Percentiles rank a stretch among this genome's conserved stretches.
These are phyloP conservation scores for Diaporthe ilicicola DNA, from an alignment of 2,329 filamentous ascomycete genomes.

Conservation along the genomic window DNA sequence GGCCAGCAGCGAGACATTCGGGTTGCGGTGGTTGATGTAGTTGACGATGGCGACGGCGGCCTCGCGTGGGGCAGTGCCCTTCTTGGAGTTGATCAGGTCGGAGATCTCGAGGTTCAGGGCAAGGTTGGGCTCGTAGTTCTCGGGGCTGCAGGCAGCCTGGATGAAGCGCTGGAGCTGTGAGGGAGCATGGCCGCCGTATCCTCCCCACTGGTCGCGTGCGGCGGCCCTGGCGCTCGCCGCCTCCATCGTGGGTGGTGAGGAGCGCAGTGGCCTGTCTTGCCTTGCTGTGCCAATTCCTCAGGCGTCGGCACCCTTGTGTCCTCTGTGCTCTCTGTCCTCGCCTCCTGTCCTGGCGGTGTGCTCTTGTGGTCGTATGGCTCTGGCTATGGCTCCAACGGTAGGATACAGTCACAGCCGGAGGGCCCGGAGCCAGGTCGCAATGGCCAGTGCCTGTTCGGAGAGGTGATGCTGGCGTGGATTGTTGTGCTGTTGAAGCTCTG, in stretches of 20 bases:
- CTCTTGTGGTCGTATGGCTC: background rate
- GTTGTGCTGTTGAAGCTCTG: slow-evolving; percentile 14
- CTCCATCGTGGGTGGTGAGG: slow-evolving; percentile 71
- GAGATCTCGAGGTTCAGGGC: slow-evolving; percentile 95
- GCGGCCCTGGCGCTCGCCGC: slow-evolving; percentile 95
- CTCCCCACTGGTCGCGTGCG: slow-evolving; percentile 91
- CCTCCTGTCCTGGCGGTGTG: background rate
- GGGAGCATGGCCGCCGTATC: slow-evolving; percentile 74
- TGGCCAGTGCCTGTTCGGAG: background rate
- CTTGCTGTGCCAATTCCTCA: slow-evolving; percentile 5
- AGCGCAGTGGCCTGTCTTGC: slow-evolving; percentile 26
- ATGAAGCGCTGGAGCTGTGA: slow-evolving; percentile 96
- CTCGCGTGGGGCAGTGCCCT: slow-evolving; percentile 93
- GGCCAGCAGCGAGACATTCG: slow-evolving; percentile 91
- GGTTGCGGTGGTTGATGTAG: slow-evolving; percentile 96
- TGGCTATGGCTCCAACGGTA: slow-evolving; percentile 2
- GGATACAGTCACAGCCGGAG: slow-evolving; percentile 8
- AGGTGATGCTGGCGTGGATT: background rate
- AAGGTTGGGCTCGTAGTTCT: slow-evolving; percentile 98
- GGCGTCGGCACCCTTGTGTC: slow-evolving; percentile 18
- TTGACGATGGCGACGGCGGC: slow-evolving; percentile 92
- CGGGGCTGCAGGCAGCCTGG: slow-evolving; percentile 92
- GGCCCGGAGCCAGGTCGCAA: background rate
- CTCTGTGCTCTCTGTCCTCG: background rate
- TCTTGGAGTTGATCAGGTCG: slow-evolving; percentile 97